Evolutionary conservation across 2,329 filamentous ascomycete species (phyloP).

Genomic region (Sporothrix dimorphospora): DNA sequence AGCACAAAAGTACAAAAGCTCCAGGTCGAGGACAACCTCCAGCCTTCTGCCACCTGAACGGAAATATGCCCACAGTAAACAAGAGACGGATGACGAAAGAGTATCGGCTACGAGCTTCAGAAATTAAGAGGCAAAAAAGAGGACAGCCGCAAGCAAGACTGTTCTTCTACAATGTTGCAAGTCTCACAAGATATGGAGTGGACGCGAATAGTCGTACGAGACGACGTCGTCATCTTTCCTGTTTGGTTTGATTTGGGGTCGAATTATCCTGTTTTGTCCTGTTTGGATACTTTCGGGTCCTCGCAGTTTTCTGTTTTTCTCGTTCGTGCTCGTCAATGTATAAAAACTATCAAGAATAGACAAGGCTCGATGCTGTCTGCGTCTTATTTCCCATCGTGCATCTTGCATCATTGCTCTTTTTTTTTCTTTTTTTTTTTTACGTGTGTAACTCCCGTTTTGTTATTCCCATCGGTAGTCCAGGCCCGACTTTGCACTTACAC

Average conservation of each 20-base stretch:
- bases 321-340: neutral
- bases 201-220: neutral
- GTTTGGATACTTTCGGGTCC: neutral
- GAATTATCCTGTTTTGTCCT: neutral
- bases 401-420: neutral
- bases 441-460: neutral
- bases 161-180: neutral
- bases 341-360: neutral
- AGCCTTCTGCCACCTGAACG: neutral
- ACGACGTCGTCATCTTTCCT: neutral
- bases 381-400: slow-evolving; percentile 6
- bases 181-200: neutral
- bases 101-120: neutral
- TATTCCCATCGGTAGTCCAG: neutral
- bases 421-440: too few species aligned
- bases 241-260: neutral
- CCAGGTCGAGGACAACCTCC: too few species aligned
- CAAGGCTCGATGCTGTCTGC: neutral
- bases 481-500: too few species aligned
- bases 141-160: neutral
- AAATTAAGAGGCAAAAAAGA: too few species aligned
- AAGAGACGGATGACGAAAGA: neutral
- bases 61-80: neutral
- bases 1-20: neutral
- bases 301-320: neutral